These are phyloP conservation scores for Hippophae rhamnoides DNA, from an alignment of 306 rosid genomes.

Conservation along the genomic window DNA sequence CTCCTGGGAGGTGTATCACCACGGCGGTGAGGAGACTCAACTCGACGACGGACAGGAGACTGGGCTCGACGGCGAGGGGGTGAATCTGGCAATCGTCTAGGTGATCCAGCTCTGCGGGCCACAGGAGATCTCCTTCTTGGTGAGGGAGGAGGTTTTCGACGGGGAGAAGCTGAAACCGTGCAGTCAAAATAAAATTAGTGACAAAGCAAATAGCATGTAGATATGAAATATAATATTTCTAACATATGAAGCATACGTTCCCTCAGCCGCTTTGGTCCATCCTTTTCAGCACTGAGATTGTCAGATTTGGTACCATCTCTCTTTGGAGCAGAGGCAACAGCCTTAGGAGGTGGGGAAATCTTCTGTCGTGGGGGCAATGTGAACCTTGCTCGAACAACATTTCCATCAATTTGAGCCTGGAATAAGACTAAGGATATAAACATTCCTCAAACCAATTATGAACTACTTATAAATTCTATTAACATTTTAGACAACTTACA, in stretches of 20 bases:
- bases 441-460: conserved; percentile 13
- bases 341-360: conserved; percentile 63
- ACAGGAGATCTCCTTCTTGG: conserved; percentile 87
- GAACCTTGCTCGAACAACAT: conserved; percentile 75
- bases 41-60: conserved; percentile 68
- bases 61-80: conserved; percentile 56
- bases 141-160: conserved; percentile 61
- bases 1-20: conserved; percentile 80
- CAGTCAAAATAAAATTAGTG: conserved; percentile 17
- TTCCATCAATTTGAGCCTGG: conserved; percentile 98
- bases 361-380: conserved; percentile 79
- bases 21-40: conserved; percentile 78
- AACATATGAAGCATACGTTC: conserved; percentile 43
- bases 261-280: conserved; percentile 68
- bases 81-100: conserved; percentile 63
- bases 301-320: conserved; percentile 74
- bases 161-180: conserved; percentile 57
- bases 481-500: conserved; percentile 43
- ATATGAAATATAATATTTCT: conserved; percentile 4
- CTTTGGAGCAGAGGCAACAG: conserved; percentile 52
- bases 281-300: conserved; percentile 58
- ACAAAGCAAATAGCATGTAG: conserved; percentile 1
- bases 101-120: conserved; percentile 81
- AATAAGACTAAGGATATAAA: conserved; percentile 19
- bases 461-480: conserved; percentile 8